Evolutionary conservation across 2,329 filamentous ascomycete genomes (phyloP).

Genomic region (Trichoderma hamatum): DNA sequence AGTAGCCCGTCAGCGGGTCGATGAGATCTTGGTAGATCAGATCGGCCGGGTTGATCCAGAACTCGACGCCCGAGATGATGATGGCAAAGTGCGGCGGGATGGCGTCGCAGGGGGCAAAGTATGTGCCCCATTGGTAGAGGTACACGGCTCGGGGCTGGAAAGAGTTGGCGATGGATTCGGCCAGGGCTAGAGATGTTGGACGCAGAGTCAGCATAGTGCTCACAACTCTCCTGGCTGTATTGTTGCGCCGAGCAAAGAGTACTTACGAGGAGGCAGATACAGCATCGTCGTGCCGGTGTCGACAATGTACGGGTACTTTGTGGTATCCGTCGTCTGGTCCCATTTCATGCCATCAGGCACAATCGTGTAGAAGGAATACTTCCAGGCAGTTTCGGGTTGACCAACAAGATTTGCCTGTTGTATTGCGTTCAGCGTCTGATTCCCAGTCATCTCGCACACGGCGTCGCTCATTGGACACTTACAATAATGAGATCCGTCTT

Average conservation of each 20-base stretch:
- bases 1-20: slow-evolving; percentile 51
- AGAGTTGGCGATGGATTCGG: slow-evolving; percentile 50
- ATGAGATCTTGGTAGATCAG: slow-evolving; percentile 49
- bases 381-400: slow-evolving; percentile 44
- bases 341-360: slow-evolving; percentile 53
- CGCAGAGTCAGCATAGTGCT: no score
- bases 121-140: slow-evolving; percentile 50
- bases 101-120: slow-evolving; percentile 54
- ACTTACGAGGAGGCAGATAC: slow-evolving; percentile 53
- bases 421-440: neutral
- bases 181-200: slow-evolving; percentile 41
- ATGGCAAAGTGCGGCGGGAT: slow-evolving; percentile 51
- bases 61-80: slow-evolving; percentile 47
- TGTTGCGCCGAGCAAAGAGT: no score
- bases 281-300: slow-evolving; percentile 57
- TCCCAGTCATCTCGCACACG: neutral
- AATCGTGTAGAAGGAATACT: slow-evolving; percentile 58
- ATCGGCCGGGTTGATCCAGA: slow-evolving; percentile 53
- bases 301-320: slow-evolving; percentile 53
- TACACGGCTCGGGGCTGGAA: slow-evolving; percentile 54
- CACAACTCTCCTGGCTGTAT: no score
- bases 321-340: slow-evolving; percentile 46
- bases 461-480: slow-evolving; percentile 31
- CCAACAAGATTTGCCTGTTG: slow-evolving; percentile 49
- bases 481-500: slow-evolving; percentile 51